These are phyloP conservation scores for Hericium rajendrae DNA, from an alignment of 768 basidiomycete species.

Conservation along the genomic window DNA sequence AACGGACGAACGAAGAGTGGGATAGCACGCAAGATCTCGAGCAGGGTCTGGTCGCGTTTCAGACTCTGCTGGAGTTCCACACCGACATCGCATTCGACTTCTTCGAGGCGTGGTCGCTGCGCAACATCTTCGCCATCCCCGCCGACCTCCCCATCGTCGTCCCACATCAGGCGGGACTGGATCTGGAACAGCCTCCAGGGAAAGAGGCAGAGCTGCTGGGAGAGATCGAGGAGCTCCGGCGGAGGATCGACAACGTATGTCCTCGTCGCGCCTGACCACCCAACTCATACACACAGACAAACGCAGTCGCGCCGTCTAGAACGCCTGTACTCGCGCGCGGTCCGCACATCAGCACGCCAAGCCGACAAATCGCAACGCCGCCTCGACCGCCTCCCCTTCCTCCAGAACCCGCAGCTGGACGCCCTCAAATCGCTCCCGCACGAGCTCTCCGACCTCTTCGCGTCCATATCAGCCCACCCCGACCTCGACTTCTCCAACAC, in stretches of 20 bases:
- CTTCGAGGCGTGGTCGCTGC: conserved; percentile 81
- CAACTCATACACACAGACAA: background rate
- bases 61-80: conserved; percentile 81
- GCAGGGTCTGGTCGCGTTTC: conserved; percentile 77
- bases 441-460: conserved; percentile 36
- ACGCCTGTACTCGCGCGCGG: conserved; percentile 43
- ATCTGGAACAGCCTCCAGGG: conserved; percentile 53
- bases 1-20: conserved; percentile 42
- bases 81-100: conserved; percentile 88
- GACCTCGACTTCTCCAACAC: conserved; percentile 15
- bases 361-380: conserved; percentile 32
- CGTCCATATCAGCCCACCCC: conserved; percentile 39
- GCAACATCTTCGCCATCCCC: conserved; percentile 79
- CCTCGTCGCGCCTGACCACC: background rate
- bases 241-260: conserved; percentile 62
- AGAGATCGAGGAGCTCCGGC: conserved; percentile 58
- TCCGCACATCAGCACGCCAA: conserved; percentile 36
- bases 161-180: conserved; percentile 66
- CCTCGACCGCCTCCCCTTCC: conserved; percentile 35
- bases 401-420: conserved; percentile 30
- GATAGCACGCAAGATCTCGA: conserved; percentile 63
- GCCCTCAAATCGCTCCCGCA: conserved; percentile 30
- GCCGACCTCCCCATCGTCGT: conserved; percentile 60
- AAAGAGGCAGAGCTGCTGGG: conserved; percentile 43
- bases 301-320: conserved; percentile 59